Conservation (phyloP, 768 basidiomycete species). For the Mycena leptocephala region DNA sequence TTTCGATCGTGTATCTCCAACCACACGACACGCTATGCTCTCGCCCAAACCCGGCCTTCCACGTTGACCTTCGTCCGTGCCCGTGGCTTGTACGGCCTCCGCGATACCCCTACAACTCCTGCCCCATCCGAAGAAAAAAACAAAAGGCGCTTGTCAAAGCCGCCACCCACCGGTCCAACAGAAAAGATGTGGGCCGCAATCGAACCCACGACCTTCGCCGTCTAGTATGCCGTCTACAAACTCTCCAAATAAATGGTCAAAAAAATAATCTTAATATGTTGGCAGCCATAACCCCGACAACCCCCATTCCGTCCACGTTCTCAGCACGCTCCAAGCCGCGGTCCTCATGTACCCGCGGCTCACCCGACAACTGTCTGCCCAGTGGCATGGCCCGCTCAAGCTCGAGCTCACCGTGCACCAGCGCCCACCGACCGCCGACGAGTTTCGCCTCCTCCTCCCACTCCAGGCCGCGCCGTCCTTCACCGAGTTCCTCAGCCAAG, state of each 20-base stretch:
- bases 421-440: background rate
- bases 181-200: background rate
- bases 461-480: background rate
- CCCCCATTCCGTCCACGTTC: background rate
- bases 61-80: background rate
- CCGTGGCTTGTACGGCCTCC: background rate
- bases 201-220: background rate
- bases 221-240: background rate
- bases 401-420: background rate
- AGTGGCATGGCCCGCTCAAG: background rate
- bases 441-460: background rate
- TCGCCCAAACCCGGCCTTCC: background rate
- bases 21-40: background rate
- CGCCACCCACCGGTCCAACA: background rate
- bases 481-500: background rate
- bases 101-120: background rate
- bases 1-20: background rate
- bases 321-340: background rate
- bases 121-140: background rate
- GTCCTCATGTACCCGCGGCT: background rate
- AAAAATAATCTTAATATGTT: background rate
- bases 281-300: background rate
- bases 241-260: background rate
- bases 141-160: background rate
- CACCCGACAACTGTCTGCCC: background rate